Evolutionary conservation across 2,329 filamentous ascomycete species (phyloP).

Genomic region (Gremmenia infestans): DNA sequence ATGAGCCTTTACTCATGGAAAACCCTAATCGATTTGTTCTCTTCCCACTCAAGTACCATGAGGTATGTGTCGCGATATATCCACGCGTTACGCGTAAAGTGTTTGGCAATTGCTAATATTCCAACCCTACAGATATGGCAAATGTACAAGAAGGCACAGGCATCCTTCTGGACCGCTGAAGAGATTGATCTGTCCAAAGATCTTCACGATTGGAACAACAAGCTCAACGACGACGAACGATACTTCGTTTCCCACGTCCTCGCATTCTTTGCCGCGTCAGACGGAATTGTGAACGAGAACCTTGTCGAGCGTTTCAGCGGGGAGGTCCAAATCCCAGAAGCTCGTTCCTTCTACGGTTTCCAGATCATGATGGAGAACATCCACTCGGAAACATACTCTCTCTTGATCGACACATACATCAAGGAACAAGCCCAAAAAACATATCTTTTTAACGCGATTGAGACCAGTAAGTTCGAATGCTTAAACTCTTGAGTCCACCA

Average conservation of each 20-base stretch:
- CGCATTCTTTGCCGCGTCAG: conserved; percentile 97
- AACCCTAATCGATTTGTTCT: conserved; percentile 95
- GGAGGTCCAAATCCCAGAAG: conserved; percentile 96
- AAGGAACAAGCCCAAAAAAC: conserved; percentile 92
- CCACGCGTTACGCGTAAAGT: conserved; percentile 65
- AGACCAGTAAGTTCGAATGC: conserved; percentile 68
- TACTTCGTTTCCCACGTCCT: conserved; percentile 99
- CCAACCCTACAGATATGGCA: conserved; percentile 77
- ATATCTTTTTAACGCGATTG: conserved; percentile 97
- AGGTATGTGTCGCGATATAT: conserved; percentile 59
- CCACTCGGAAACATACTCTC: conserved; percentile 98
- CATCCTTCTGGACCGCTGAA: conserved; percentile 99
- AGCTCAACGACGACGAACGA: conserved; percentile 90
- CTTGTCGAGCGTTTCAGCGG: conserved; percentile 94
- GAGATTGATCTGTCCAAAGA: conserved; percentile 99
- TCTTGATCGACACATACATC: conserved; percentile 98
- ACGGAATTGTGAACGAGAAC: conserved; percentile 99
- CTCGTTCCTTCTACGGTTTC: conserved; percentile 99
- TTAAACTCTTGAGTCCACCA: not conserved
- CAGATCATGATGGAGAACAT: conserved; percentile 99
- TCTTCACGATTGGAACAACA: conserved; percentile 98
- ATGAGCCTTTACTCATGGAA: conserved; percentile 90
- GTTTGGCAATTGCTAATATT: conserved; percentile 38
- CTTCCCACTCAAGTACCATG: conserved; percentile 98
- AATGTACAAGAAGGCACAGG: conserved; percentile 99